phyloP scores from a whole-genome alignment of 345 rosid genomes.

The Eucalyptus paniculata region DNA sequence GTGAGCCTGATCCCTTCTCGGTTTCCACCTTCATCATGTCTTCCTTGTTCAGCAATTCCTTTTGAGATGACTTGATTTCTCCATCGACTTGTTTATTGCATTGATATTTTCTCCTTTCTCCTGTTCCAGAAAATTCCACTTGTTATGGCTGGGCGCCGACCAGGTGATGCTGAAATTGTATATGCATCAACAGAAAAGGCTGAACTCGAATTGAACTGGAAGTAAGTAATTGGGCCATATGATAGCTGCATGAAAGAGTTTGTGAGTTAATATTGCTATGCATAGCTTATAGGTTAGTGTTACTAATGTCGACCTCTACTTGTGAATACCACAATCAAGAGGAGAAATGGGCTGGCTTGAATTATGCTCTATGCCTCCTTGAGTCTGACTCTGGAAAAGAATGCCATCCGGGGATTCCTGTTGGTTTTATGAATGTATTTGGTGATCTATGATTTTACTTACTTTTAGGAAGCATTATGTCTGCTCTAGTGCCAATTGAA shows the following conservation, averaged over 20 bases:
- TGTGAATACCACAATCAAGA: background rate
- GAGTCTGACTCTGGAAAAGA: background rate
- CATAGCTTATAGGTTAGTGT: background rate
- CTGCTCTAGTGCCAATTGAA: background rate
- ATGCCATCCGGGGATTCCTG: background rate
- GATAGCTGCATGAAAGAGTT: background rate
- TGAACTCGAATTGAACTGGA: constrained; percentile 73
- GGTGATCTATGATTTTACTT: background rate
- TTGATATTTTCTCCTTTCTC: background rate
- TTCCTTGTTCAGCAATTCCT: background rate
- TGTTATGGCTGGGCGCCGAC: constrained; percentile 54
- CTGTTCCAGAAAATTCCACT: constrained; percentile 68
- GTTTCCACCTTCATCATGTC: background rate
- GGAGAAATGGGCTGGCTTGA: background rate
- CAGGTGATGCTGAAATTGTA: constrained; percentile 84
- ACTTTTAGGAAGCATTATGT: background rate
- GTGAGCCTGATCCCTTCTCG: background rate
- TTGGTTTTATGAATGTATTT: background rate
- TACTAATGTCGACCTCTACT: background rate
- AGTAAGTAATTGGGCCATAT: constrained; percentile 30
- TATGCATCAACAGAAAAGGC: constrained; percentile 86
- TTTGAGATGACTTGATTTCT: background rate
- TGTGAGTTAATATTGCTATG: background rate
- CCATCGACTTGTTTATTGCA: background rate
- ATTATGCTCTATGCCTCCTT: background rate